phyloP scores from a whole-genome alignment of 2,329 filamentous ascomycete species.

The Epichloe typhina region DNA sequence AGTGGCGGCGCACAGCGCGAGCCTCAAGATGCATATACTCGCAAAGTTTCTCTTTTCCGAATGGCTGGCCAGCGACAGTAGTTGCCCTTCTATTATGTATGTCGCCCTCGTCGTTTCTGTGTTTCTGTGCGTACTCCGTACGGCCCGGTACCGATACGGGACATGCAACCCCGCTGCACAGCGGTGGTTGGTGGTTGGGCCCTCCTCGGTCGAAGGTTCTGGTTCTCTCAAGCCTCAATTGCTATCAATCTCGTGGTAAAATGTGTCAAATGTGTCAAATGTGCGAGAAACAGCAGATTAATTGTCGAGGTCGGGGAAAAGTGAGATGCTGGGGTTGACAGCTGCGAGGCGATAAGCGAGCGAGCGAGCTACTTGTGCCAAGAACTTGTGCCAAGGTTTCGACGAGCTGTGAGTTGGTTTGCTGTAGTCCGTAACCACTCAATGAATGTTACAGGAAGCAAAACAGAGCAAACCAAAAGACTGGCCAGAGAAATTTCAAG shows the following conservation, averaged over 20 bases:
- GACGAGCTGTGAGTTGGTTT: background rate
- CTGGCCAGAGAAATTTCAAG: background rate
- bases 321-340: too few relatives aligned
- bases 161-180: background rate
- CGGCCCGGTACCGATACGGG: too few relatives aligned
- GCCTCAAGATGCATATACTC: background rate
- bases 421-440: background rate
- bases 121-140: too few relatives aligned
- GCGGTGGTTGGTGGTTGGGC: slow-evolving; percentile 2
- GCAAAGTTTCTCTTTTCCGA: background rate
- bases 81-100: background rate
- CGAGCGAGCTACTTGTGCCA: background rate
- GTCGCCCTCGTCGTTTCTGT: too few relatives aligned
- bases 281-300: background rate
- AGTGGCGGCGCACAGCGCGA: background rate
- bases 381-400: background rate
- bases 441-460: background rate
- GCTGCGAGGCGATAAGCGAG: background rate
- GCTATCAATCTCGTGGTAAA: background rate
- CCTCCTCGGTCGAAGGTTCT: background rate
- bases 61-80: slow-evolving; percentile 2
- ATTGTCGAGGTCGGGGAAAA: background rate
- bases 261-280: too few relatives aligned
- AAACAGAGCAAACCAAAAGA: background rate
- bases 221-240: background rate